Percentiles rank a stretch among this genome's conserved stretches.
phyloP scores from a whole-genome alignment of 148 eudicot species.

The Chenopodium suecicum region DNA sequence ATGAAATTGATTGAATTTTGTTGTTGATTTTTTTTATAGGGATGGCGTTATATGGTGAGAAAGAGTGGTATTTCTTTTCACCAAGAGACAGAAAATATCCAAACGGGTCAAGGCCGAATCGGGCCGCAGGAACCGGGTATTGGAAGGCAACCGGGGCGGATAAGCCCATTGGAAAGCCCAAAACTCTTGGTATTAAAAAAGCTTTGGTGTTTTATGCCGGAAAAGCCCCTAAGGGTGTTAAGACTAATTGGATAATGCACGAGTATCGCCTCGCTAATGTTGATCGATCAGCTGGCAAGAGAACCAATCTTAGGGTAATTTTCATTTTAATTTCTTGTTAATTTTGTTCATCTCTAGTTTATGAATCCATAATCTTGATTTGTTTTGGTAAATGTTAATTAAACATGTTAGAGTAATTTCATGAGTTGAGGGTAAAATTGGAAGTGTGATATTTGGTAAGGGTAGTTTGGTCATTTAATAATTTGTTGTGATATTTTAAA shows the following conservation, averaged over 20 bases:
- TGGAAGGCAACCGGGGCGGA: slow-evolving; percentile 81
- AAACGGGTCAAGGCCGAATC: slow-evolving; percentile 65
- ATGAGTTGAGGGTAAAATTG: neutral
- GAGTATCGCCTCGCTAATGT: slow-evolving; percentile 70
- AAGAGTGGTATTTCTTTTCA: slow-evolving; percentile 73
- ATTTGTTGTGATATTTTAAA: too few species aligned
- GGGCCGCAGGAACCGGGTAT: slow-evolving; percentile 69
- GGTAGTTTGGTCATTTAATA: neutral
- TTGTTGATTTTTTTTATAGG: slow-evolving; percentile 19
- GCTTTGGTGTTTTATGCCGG: slow-evolving; percentile 71
- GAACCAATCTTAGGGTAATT: slow-evolving; percentile 48
- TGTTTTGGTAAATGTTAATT: too few species aligned
- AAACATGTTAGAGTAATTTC: too few species aligned
- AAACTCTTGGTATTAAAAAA: slow-evolving; percentile 57
- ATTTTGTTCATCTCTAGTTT: neutral
- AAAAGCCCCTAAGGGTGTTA: slow-evolving; percentile 56
- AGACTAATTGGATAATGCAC: slow-evolving; percentile 78
- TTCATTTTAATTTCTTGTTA: neutral
- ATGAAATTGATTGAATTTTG: neutral
- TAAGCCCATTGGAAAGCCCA: slow-evolving; percentile 60
- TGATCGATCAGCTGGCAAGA: slow-evolving; percentile 52
- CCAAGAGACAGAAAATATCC: slow-evolving; percentile 70
- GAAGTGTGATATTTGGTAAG: neutral
- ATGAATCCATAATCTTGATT: too few species aligned
- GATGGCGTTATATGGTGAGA: slow-evolving; percentile 56